Evolutionary conservation across 345 rosid species (phyloP).

Genomic region (Eucalyptus shirleyi): DNA sequence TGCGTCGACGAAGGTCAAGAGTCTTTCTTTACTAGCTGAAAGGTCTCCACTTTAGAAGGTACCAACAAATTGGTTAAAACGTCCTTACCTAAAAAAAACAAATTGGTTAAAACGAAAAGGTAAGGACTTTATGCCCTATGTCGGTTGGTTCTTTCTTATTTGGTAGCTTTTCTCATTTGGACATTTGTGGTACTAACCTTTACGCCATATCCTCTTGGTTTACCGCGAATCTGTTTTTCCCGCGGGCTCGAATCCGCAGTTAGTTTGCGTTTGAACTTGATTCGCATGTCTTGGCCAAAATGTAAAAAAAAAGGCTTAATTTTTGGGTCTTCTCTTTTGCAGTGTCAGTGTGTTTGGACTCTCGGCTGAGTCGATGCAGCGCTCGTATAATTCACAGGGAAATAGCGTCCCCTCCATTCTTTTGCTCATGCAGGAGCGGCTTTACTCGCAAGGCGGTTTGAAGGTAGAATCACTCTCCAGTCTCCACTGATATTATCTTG

Average conservation of each 20-base stretch:
- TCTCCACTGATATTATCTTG: neutral
- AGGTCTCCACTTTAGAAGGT: neutral
- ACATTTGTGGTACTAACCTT: neutral
- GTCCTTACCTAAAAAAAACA: neutral
- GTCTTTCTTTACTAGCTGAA: neutral
- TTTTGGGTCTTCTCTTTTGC: conserved; percentile 1
- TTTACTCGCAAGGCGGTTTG: conserved; percentile 70
- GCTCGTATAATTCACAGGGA: conserved; percentile 60
- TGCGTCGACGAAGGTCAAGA: neutral
- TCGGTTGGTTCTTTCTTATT: neutral
- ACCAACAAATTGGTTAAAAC: neutral
- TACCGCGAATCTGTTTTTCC: neutral
- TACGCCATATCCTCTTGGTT: neutral
- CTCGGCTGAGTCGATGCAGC: conserved; percentile 93
- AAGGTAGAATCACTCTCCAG: conserved; percentile 33
- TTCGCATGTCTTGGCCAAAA: neutral
- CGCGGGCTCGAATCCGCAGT: neutral
- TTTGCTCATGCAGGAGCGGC: conserved; percentile 72
- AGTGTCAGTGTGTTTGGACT: conserved; percentile 89
- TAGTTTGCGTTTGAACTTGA: neutral
- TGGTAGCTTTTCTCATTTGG: neutral
- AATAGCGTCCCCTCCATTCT: conserved; percentile 93
- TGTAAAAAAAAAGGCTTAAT: neutral
- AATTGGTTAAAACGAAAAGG: neutral
- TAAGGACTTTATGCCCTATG: neutral